Evolutionary conservation across 306 rosid species (phyloP), one percentile per base, ranked within the genome.

Genomic region (Begonia loranthoides): DNA sequence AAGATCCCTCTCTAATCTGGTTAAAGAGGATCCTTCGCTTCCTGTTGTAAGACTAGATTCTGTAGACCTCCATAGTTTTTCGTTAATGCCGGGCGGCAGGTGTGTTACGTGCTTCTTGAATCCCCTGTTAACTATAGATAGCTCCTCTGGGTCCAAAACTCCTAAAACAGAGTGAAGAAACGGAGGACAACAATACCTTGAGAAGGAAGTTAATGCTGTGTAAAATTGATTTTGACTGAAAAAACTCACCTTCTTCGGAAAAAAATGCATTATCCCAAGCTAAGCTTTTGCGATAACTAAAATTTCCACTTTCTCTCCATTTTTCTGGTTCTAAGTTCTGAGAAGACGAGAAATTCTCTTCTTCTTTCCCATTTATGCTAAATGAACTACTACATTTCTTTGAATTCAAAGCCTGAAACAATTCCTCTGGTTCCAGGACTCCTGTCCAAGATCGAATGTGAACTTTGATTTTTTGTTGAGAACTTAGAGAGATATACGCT

Each of bases 251-350:
- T 74, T 69, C 76, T 52, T 68, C 58, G 1, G 82, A 77, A 54
- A 73, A 75, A 56, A 83, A 79, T 8, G 81, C 82, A 64, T 36
- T 69, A 45, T 83, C 93, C 87, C 87, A 79, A 57, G 84, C 82
- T 50, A 83, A 67, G 48, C 93, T 79, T 61, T 66, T 74, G 13
- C 84, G 71, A 11, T 56, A 51, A 17, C 22, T 70, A 56, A 39
- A 66, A 40, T 45, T 55, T 17, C 54, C 57, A 12, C 13, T 11
- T 59, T 36, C 22, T 49, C 39, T 60, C 15, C 15, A 44, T 45
- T 44, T 55, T 50, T 70, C 68, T 21, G 77, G 67, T 51, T 74
- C 71, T 47, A 54, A 16, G 55, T 69, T 55, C 49, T 51, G 67
- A 12, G 74, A 55, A 21, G 77, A 57, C 66, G 67, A 60, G 33